Conservation (phyloP, 352 stramenopile species). For the Aphanomyces cochlioides region DNA sequence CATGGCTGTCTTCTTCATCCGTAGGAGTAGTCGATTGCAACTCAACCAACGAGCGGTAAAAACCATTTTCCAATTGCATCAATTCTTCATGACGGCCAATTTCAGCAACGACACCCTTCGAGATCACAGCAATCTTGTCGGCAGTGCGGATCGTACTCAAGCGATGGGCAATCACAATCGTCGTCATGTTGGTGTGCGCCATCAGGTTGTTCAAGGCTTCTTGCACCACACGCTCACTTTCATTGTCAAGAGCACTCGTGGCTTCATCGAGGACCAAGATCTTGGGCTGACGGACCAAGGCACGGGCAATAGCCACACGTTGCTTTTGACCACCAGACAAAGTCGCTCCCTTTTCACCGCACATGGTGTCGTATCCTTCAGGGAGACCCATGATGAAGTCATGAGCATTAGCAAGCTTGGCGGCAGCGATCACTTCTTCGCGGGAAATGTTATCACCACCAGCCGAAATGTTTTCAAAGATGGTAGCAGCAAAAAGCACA, state of each 20-base stretch:
- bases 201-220: constrained; percentile 46
- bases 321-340: constrained; percentile 92
- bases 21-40: background rate
- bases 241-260: constrained; percentile 64
- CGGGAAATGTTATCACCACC: constrained; percentile 43
- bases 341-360: constrained; percentile 53
- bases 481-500: constrained; percentile 86
- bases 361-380: constrained; percentile 73
- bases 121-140: constrained; percentile 44
- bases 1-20: background rate
- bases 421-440: constrained; percentile 65
- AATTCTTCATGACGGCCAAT: constrained; percentile 32
- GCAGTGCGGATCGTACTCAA: constrained; percentile 73
- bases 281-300: constrained; percentile 49
- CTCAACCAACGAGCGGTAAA: constrained; percentile 34
- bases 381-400: constrained; percentile 77
- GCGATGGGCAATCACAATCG: constrained; percentile 74
- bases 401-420: constrained; percentile 45
- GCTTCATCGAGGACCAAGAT: constrained; percentile 73
- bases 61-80: constrained; percentile 29
- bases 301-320: constrained; percentile 77
- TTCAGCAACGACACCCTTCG: constrained; percentile 30
- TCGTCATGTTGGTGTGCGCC: constrained; percentile 43
- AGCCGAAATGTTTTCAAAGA: constrained; percentile 88
- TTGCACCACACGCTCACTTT: constrained; percentile 72